Conservation (phyloP, 306 rosid species). For the Medicago arabica region DNA sequence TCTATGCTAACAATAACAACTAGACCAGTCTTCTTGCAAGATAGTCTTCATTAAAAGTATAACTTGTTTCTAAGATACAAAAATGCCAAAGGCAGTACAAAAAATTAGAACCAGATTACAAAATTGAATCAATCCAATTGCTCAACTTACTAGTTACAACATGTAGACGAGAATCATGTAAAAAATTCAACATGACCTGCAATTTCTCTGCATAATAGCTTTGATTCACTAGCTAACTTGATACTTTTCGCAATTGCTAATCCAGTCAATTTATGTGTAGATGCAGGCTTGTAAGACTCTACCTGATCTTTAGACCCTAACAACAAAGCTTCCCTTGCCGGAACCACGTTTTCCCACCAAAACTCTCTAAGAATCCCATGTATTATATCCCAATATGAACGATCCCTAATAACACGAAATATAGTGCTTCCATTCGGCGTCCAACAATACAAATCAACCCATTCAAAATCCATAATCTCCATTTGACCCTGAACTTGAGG, state of each 20-base stretch:
- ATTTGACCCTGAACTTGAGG: conserved; percentile 97
- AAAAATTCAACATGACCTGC: conserved; percentile 79
- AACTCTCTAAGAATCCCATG: conserved; percentile 76
- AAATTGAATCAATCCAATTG: conserved; percentile 39
- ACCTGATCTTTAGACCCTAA: conserved; percentile 67
- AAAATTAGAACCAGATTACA: conserved; percentile 22
- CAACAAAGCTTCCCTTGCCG: conserved; percentile 74
- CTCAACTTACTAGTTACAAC: conserved; percentile 22
- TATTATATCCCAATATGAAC: conserved; percentile 77
- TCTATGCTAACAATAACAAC: too few relatives aligned
- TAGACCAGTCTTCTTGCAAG: too few relatives aligned
- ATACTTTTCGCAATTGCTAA: conserved; percentile 72
- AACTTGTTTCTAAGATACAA: not conserved
- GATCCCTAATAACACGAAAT: conserved; percentile 73
- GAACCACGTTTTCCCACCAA: conserved; percentile 98
- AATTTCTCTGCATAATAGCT: conserved; percentile 77
- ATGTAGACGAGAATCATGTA: conserved; percentile 41
- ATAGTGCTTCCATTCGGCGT: conserved; percentile 90
- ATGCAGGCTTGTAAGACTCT: conserved; percentile 59
- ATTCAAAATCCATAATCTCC: conserved; percentile 92
- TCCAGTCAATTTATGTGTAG: conserved; percentile 82
- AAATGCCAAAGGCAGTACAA: not conserved
- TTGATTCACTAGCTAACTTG: conserved; percentile 74
- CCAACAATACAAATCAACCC: conserved; percentile 96
- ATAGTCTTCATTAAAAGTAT: too few relatives aligned